phyloP scores from a whole-genome alignment of 768 basidiomycete species.

The Pleurotus salmoneostramineus region DNA sequence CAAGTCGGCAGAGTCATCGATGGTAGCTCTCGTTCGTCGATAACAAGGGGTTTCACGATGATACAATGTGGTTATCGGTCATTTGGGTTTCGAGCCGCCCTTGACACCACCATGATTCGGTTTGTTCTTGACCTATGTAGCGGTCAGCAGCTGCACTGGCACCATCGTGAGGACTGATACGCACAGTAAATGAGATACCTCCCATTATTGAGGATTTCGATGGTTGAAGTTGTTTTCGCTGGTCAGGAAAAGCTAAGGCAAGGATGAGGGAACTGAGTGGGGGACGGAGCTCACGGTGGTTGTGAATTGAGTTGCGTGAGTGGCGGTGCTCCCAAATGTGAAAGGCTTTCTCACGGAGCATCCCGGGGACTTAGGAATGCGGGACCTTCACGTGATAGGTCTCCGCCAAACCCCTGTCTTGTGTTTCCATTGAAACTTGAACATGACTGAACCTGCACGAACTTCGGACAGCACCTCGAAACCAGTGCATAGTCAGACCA shows the following conservation, averaged over 20 bases:
- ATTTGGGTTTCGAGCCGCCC: constrained; percentile 2
- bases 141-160: neutral
- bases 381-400: no score
- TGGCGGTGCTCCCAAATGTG: neutral
- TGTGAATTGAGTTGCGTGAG: neutral
- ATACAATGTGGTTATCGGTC: neutral
- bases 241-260: neutral
- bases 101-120: constrained; percentile 7
- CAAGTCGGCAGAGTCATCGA: neutral
- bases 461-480: no score
- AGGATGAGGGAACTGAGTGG: neutral
- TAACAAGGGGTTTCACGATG: neutral
- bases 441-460: no score
- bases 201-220: neutral
- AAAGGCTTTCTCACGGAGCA: neutral
- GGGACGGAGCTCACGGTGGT: neutral
- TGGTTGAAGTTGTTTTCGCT: neutral
- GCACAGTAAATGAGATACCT: neutral
- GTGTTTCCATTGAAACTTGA: no score
- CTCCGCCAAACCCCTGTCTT: no score
- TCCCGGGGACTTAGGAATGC: neutral
- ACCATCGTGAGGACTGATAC: neutral
- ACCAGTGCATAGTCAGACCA: no score
- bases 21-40: neutral
- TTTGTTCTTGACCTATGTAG: constrained; percentile 4